Base-by-base conservation (phyloP, 2,329 filamentous ascomycete species). In the Penicillium sp. region DNA sequence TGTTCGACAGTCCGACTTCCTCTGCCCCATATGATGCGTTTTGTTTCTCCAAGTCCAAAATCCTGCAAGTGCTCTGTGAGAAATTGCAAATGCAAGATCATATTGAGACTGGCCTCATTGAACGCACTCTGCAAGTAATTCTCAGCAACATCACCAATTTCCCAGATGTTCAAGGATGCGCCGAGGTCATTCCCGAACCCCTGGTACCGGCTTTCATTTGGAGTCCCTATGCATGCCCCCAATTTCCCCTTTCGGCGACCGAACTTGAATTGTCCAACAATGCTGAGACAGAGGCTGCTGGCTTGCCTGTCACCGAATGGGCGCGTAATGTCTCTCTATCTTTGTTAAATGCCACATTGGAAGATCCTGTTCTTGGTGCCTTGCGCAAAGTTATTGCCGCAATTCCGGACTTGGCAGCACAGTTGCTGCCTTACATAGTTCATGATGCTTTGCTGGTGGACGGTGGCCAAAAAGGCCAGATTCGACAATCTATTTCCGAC, bases 391-490 rank as follows among this genome's bases (percentile, higher is more conserved):
- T 94, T 35, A 75, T 96, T 4, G 70, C 76, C 11, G 78, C 80
- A 11, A 82, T 92, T 24, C 79, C 82, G 36, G 81, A 82, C 0
- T 85, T 96, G 64, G 87, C 91, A 0, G 81, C 86, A 54, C 81
- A 85, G 38, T 78, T 90, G 0, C 86, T 97, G 44, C 91, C 92
- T 0, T 95, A 89, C 58, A 81, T 97, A 47, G 76, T 95, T 3
- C 95, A 99, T 70, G 77, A 96, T 38, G 84, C 91, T 14, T 78
- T 99, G 0, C 75, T 85, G 1, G 81, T 83, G 36, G 86, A 92
- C 62, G 72, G 81, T n/a, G 80, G 87, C 25, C 78, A 79, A 35
- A 80, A 85, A 25, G 81, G 84, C 55, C 74, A 70, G 1, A 74
- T 84, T 28, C 87, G 85, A 49, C 77, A 80, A 7, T 72, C 74